Conservation (phyloP, 1,284 basidiomycete genomes). For the Ustilago loliicola region DNA sequence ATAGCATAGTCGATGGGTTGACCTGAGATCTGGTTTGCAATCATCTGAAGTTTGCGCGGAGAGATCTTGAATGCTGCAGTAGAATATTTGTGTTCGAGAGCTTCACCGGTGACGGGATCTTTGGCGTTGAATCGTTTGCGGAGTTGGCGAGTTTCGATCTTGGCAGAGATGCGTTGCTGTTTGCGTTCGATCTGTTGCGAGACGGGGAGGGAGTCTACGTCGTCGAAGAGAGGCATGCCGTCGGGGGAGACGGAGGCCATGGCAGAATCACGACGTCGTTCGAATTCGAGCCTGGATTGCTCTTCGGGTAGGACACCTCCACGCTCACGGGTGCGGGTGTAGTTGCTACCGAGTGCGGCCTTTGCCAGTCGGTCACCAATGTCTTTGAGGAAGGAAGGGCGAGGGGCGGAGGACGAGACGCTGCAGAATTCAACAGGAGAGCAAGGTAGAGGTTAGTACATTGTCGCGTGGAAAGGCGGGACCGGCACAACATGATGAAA, state of each 20-base stretch:
- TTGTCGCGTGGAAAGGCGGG: not conserved
- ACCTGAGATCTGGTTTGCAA: slow-evolving; percentile 84
- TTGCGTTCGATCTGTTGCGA: slow-evolving; percentile 41
- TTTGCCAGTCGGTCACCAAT: slow-evolving; percentile 44
- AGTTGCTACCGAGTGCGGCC: slow-evolving; percentile 40
- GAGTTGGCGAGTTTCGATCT: slow-evolving; percentile 47
- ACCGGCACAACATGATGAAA: no score
- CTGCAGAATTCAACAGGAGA: slow-evolving; percentile 14
- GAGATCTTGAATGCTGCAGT: slow-evolving; percentile 94
- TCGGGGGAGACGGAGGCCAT: slow-evolving; percentile 60
- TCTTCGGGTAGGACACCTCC: slow-evolving; percentile 63
- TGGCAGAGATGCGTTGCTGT: slow-evolving; percentile 43
- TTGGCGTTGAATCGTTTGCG: slow-evolving; percentile 64
- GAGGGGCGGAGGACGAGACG: slow-evolving; percentile 33
- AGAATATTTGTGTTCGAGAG: slow-evolving; percentile 83
- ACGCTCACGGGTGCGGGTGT: slow-evolving; percentile 31
- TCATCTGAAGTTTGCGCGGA: slow-evolving; percentile 88
- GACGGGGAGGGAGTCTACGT: slow-evolving; percentile 50
- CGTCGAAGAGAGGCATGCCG: slow-evolving; percentile 62
- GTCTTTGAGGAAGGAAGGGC: slow-evolving; percentile 29
- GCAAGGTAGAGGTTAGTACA: not conserved
- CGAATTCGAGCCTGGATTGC: slow-evolving; percentile 40
- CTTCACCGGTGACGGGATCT: slow-evolving; percentile 43
- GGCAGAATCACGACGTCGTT: slow-evolving; percentile 54
- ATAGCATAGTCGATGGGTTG: slow-evolving; percentile 83